phyloP scores from a whole-genome alignment of 2,329 filamentous ascomycete species.

The Diplodia mutila region DNA sequence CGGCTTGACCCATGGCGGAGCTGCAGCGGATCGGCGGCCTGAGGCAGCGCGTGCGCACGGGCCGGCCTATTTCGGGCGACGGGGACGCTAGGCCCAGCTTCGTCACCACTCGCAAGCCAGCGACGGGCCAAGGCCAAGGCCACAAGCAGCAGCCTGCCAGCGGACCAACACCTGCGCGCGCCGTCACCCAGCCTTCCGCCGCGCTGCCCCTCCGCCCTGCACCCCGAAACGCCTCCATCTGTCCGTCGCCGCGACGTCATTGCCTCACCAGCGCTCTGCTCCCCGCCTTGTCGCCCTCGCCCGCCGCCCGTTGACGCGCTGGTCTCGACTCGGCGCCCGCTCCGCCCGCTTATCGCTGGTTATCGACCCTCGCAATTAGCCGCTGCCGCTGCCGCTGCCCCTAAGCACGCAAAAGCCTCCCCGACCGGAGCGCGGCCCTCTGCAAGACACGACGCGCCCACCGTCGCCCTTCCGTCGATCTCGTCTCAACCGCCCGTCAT shows the following conservation, averaged over 20 bases:
- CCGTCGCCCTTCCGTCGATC: constrained; percentile 22
- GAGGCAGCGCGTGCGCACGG: background rate
- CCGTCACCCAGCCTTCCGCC: constrained; percentile 14
- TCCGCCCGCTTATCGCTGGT: constrained; percentile 19
- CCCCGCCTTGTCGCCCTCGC: constrained; percentile 11
- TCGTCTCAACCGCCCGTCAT: constrained; percentile 23
- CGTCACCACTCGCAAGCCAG: constrained; percentile 1
- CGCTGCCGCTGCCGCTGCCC: constrained; percentile 23
- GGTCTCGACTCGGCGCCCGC: constrained; percentile 16
- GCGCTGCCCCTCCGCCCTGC: constrained; percentile 17
- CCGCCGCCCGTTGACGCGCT: background rate
- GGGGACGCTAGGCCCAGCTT: constrained; percentile 2
- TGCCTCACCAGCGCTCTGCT: background rate
- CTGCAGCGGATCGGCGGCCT: constrained; percentile 11
- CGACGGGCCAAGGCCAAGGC: background rate
- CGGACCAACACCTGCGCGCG: constrained; percentile 16
- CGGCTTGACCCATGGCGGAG: constrained; percentile 2
- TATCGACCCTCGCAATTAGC: constrained; percentile 24
- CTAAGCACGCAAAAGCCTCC: constrained; percentile 25
- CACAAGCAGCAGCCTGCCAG: constrained; percentile 5
- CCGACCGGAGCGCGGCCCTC: constrained; percentile 24
- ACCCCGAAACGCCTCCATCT: constrained; percentile 19
- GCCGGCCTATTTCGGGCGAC: constrained; percentile 9
- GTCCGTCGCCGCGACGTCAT: constrained; percentile 16
- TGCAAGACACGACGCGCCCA: constrained; percentile 26